Evolutionary conservation across 257 asterid genomes (phyloP).

Genomic region (Cynanchum wilfordii): DNA sequence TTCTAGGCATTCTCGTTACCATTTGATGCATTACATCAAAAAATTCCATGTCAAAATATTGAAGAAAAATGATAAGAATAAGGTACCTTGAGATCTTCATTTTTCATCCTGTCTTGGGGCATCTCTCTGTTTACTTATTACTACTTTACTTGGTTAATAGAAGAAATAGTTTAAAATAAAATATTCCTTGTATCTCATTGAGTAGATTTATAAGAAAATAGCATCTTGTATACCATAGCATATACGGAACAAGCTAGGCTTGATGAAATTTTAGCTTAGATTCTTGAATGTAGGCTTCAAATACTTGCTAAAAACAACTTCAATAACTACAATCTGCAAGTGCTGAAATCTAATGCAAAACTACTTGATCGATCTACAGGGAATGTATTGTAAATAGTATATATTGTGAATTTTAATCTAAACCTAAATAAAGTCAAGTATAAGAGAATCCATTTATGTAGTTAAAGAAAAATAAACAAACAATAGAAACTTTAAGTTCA

Average conservation of each 20-base stretch:
- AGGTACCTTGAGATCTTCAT: too few relatives aligned
- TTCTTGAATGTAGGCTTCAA: not conserved
- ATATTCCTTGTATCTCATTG: too few relatives aligned
- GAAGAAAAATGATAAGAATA: conserved; percentile 69
- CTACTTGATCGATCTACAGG: not conserved
- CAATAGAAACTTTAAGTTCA: not conserved
- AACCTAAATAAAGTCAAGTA: not conserved
- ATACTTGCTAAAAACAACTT: not conserved
- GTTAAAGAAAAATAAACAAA: too few relatives aligned
- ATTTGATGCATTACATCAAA: conserved; percentile 85
- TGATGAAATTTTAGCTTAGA: not conserved
- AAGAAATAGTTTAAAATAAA: too few relatives aligned
- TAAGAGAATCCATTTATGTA: not conserved
- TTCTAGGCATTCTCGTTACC: conserved; percentile 87
- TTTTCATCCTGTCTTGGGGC: too few relatives aligned
- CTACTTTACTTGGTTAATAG: too few relatives aligned
- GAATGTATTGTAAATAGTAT: not conserved
- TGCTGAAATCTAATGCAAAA: not conserved
- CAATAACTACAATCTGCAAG: not conserved
- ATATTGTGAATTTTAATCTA: not conserved
- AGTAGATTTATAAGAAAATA: too few relatives aligned
- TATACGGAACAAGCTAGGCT: not conserved
- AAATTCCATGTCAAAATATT: conserved; percentile 87
- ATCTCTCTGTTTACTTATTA: too few relatives aligned
- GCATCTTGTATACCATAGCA: too few relatives aligned